Base-by-base conservation (phyloP, 306 rosid genomes). In the Hylodesmum podocarpum region DNA sequence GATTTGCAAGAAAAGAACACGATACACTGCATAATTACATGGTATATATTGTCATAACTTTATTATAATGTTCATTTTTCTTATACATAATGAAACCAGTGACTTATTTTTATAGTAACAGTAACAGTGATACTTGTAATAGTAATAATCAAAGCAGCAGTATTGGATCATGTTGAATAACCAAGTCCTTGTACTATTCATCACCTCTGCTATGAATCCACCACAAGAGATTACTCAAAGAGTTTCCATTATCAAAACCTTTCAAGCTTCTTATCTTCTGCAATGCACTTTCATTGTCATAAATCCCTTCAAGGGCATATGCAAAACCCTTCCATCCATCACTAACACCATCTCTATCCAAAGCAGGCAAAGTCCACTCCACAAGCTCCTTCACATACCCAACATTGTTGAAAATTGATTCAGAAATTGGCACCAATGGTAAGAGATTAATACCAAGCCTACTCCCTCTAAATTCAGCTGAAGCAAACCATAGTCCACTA, bases 291-390 rank as follows among this genome's bases (percentile, higher is more conserved):
- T 75, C 69, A 39, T 78, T 83, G 43, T 91, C 85, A 53, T 80
- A 89, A 67, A 86, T 34, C 36, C 88, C 97, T 68, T 86, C 80
- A 80, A 89, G 50, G 4, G 97, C 85, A 59, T 86, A 87, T 11
- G 72, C 73, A 85, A 94, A 91, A 4, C 98, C 98, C 62, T 88
- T 91, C 98, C 98, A 94, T 4, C 91, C 96, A 78, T 91, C 97
- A 19, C 83, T 91, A 37, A 84, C 94, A 59, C 90, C 97, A 4
- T 88, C 87, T 41, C 91, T 85, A 16, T 59, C 41, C 88, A 93
- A 84, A 81, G 86, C 82, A 46, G 94, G 90, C 55, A 78, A 59
- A 0, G 93, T 86, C 98, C 97, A 94, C 2, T 86, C 67, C 84
- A 91, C 97, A 41, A 91, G 94, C 27, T 88, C 88, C 86, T 55